Evolutionary conservation across 2,329 filamentous ascomycete genomes (phyloP), one percentile per base, ranked within the genome.

Genomic region (Pseudogymnoascus sp.): DNA sequence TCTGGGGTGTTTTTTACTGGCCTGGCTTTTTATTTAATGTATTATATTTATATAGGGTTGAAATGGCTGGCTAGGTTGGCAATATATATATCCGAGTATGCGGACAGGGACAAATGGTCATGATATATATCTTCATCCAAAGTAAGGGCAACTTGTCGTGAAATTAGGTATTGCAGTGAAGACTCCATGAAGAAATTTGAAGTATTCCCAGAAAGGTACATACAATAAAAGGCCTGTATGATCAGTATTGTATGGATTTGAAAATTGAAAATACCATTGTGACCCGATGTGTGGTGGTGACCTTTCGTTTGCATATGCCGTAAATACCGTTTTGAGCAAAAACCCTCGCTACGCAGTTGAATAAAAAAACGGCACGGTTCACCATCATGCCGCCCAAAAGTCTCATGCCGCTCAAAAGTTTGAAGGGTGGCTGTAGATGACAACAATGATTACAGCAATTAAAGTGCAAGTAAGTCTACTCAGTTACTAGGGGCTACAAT

Each of bases 41-140:
- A 56, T 56, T 56, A 56, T 56, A 56, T 56, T 56, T 56, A 56
- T 56, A 56, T 56, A 56, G 50, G 50, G 50, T 56, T n/a, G 50
- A 16, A 33, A 56, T 19, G n/a, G 50, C 21, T 56, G 50, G 50
- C 33, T 33, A 29, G 29, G 29, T n/a, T 56, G 50, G 29, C 29
- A 56, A 56, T 33, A 56, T 56, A 53, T 53, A 56, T 56, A 56
- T 56, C 50, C 50, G n/a, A 56, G 13, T 56, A 56, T 33, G 26
- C 47, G 47, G 47, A 56, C 47, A 56, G 47, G 26, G 47, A 33
- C 26, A 56, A 31, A 56, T 56, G 29, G 50, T 56, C 50, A 56
- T 33, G 50, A 56, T 33, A 56, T 56, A 56, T 56, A 56, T 21
- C 26, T 53, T 53, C 50, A 7, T 33, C 29, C n/a, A 21, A 19